A percentile compares a stretch with the other conserved stretches of the same genome.
Evolutionary conservation across 306 rosid genomes (phyloP).

Genomic region (Oemleria cerasiformis): DNA sequence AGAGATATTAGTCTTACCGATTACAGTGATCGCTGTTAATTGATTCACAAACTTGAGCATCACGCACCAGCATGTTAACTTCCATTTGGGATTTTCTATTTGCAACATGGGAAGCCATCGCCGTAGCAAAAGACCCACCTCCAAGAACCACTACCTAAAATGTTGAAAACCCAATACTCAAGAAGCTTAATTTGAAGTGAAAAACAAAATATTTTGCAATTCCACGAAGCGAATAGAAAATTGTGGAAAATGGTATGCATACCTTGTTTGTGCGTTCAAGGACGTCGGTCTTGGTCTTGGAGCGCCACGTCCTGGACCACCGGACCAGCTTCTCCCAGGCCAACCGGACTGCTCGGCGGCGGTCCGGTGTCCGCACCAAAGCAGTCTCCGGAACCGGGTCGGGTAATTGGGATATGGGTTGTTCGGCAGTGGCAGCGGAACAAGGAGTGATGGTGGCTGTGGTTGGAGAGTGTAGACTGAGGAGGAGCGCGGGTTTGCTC

Average conservation of each 20-base stretch:
- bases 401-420: background rate
- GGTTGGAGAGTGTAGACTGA: slow-evolving; percentile 23
- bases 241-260: slow-evolving; percentile 3
- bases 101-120: slow-evolving; percentile 96
- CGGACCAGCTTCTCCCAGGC: slow-evolving; percentile 96
- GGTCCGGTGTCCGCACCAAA: slow-evolving; percentile 46
- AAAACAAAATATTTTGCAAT: background rate
- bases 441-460: background rate
- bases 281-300: slow-evolving; percentile 70
- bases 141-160: slow-evolving; percentile 87
- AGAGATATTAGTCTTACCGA: slow-evolving; percentile 35
- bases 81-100: slow-evolving; percentile 70
- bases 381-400: slow-evolving; percentile 21
- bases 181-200: background rate
- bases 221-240: background rate
- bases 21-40: slow-evolving; percentile 61
- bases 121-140: slow-evolving; percentile 96
- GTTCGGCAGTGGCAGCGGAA: slow-evolving; percentile 15
- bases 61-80: slow-evolving; percentile 81
- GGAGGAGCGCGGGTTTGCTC: slow-evolving; percentile 24
- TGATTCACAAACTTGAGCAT: slow-evolving; percentile 73
- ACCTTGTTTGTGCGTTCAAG: slow-evolving; percentile 91
- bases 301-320: slow-evolving; percentile 86
- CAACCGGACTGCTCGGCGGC: slow-evolving; percentile 63
- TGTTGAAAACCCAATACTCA: slow-evolving; percentile 14